These are phyloP conservation scores for Neurospora sp. DNA, from an alignment of 2,329 filamentous ascomycete species.

Conservation along the genomic window DNA sequence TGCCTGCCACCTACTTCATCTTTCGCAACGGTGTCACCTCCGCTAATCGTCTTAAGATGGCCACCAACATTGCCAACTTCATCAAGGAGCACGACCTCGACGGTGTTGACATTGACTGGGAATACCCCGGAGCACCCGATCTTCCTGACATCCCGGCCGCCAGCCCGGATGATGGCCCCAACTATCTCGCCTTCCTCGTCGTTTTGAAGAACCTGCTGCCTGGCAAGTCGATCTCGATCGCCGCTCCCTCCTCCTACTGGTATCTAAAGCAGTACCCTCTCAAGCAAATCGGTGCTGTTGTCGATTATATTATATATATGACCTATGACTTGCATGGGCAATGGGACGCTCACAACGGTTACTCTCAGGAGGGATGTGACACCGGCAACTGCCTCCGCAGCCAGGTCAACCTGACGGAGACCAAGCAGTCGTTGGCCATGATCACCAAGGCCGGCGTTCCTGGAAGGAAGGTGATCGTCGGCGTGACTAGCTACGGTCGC, in stretches of 20 bases:
- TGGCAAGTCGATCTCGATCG: slow-evolving; percentile 8
- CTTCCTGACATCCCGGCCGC: slow-evolving; percentile 24
- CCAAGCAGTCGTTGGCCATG: slow-evolving; percentile 5
- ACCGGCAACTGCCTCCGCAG: slow-evolving; percentile 12
- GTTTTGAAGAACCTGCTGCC: slow-evolving; percentile 17
- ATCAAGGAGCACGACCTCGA: slow-evolving; percentile 29
- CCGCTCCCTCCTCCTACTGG: slow-evolving; percentile 19
- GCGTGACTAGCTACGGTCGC: slow-evolving; percentile 9
- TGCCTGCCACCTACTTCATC: slow-evolving; percentile 25
- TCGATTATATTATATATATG: too few relatives aligned
- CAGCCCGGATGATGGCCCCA: slow-evolving; percentile 16
- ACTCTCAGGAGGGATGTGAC: slow-evolving; percentile 15
- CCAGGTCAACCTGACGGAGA: slow-evolving; percentile 6
- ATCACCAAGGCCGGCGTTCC: slow-evolving; percentile 10
- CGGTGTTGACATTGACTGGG: slow-evolving; percentile 31
- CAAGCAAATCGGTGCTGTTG: slow-evolving; percentile 10
- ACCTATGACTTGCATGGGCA: too few relatives aligned
- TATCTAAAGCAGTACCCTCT: slow-evolving; percentile 20
- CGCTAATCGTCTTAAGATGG: slow-evolving; percentile 28
- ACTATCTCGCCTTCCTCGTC: slow-evolving; percentile 21
- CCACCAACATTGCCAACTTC: slow-evolving; percentile 28
- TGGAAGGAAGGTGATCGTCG: slow-evolving; percentile 5
- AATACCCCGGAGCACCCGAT: slow-evolving; percentile 27
- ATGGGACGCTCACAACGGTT: slow-evolving; percentile 18
- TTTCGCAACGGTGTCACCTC: slow-evolving; percentile 25